Percentiles rank a stretch among this genome's conserved stretches.
phyloP scores from a whole-genome alignment of 331 rosid genomes.

The Rosa hybrid region DNA sequence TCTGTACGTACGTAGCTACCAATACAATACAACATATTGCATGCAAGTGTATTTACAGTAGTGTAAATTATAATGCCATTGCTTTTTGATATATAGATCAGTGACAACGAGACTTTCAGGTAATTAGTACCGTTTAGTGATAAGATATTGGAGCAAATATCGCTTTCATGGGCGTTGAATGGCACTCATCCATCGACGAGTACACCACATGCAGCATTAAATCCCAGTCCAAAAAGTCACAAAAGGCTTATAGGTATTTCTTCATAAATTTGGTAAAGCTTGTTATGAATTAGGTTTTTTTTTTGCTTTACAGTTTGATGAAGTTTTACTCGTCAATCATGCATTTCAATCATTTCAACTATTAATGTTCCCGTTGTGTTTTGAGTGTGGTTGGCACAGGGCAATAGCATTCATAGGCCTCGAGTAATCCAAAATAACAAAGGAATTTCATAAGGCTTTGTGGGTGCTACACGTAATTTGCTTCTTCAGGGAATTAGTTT shows the following conservation, averaged over 20 bases:
- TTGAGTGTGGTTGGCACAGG: too few relatives aligned
- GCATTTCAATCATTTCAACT: not conserved
- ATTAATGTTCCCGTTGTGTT: too few relatives aligned
- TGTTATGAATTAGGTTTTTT: not conserved
- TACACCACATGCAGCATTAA: slow-evolving; percentile 3
- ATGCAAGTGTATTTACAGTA: too few relatives aligned
- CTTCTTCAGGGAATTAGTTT: not conserved
- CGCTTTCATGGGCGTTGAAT: not conserved
- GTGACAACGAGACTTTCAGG: too few relatives aligned
- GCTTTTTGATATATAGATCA: too few relatives aligned
- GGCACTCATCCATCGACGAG: not conserved
- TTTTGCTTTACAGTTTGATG: not conserved
- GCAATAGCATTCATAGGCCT: not conserved
- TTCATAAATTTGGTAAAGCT: not conserved
- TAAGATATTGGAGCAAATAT: not conserved
- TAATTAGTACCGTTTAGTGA: too few relatives aligned
- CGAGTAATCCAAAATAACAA: not conserved
- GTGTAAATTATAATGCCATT: too few relatives aligned
- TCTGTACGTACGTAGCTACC: too few relatives aligned
- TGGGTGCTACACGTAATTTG: not conserved
- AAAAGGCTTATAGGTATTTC: not conserved
- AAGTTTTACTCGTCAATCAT: not conserved
- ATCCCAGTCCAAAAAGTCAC: not conserved
- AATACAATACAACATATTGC: too few relatives aligned
- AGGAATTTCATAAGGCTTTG: not conserved